Evolutionary conservation across 192 early-diverging fungal genomes (phyloP).

Genomic region (Tieghemiomyces parasiticus): DNA sequence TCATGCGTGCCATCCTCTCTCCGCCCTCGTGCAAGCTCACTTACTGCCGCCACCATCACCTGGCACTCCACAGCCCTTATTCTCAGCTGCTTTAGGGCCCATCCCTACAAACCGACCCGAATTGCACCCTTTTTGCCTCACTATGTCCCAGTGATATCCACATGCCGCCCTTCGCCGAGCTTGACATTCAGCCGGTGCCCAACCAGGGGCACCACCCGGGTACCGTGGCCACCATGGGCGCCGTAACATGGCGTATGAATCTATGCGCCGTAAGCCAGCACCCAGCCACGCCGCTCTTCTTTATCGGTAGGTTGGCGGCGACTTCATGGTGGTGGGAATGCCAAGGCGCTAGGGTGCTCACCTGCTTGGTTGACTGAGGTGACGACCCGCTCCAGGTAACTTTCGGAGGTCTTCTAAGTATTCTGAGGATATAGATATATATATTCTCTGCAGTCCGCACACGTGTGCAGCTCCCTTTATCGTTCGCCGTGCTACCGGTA

Average conservation of each 20-base stretch:
- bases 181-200: no score
- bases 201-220: no score
- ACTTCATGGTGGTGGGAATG: background rate
- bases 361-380: background rate
- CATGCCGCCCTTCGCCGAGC: no score
- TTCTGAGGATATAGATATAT: background rate
- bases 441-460: no score
- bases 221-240: background rate
- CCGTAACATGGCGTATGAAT: conserved; percentile 6
- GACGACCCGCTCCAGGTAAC: background rate
- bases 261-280: conserved; percentile 6
- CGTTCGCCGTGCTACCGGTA: background rate
- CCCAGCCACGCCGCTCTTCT: background rate
- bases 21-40: no score
- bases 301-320: background rate
- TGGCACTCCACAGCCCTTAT: no score
- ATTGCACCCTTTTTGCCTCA: no score
- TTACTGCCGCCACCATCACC: no score
- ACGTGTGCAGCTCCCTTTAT: background rate
- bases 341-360: background rate
- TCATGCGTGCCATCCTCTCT: no score
- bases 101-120: no score
- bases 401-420: background rate
- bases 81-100: no score
- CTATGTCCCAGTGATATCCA: no score